Base-by-base conservation (phyloP, 129 eudicot species). In the Centrapalus pauciflorus region DNA sequence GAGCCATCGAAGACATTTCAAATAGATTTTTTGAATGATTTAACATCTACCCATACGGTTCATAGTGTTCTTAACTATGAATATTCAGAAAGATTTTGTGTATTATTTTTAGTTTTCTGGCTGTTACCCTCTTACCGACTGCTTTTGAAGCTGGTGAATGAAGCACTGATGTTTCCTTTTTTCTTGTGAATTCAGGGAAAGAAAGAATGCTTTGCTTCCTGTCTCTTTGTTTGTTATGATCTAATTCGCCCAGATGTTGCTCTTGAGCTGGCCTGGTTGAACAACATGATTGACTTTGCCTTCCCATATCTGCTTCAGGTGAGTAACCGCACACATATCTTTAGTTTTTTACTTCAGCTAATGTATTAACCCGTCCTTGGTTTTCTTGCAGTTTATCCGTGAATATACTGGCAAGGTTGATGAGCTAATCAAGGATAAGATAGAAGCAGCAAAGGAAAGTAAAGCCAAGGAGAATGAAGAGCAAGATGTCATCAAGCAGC, bases 271-370 rank as follows among this genome's bases (percentile, higher is more conserved):
- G 98, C 98, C 50, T 92, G 98, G 98, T 80, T 92, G 82, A 88
- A 92, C 74, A 92, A 92, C 70, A 92, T 92, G 96, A 75, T 92
- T 2, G 98, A 92, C 80, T 92, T 92, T 61, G 98, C 98, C 57
- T 88, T 92, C 95, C 98, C 98, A 5, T 92, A 92, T 76, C 84
- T 92, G 57, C 84, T 92, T 69, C 98, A 92, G 98, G 98, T 85
- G 48, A 46, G 4, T 9, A 23, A 25, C 7, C 24, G 7, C 51
- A 12, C 0, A 13, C 52, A 52, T 35, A 32, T 20, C 8, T 34
- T 52, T 21, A 67, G 33, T 49, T 24, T 13, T n/a, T 13, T 17
- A 27, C 52, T 26, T 64, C 29, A 61, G 20, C 33, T 32, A 32
- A 49, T 23, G 25, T 19, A 64, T 4, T 52, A 7, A 14, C 55